A percentile compares a stretch with the other conserved stretches of the same genome.
Conservation (phyloP, 768 basidiomycete species). For the Boletus pseudo-olivaceus region DNA sequence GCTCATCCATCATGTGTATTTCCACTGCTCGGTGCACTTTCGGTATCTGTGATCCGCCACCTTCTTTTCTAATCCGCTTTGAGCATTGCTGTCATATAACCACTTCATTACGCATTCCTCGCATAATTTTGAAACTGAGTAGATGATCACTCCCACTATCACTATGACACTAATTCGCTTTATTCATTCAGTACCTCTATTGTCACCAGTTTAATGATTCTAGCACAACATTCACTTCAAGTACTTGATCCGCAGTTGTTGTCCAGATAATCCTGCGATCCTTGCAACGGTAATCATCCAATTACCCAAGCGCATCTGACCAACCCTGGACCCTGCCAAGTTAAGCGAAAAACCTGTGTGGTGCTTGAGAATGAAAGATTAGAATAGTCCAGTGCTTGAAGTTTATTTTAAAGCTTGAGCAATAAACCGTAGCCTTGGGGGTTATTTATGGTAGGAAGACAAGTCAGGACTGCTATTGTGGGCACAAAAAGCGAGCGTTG, state of each 20-base stretch:
- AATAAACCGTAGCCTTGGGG: neutral
- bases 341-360: constrained; percentile 14
- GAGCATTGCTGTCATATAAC: constrained; percentile 40
- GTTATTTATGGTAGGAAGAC: neutral
- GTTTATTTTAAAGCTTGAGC: neutral
- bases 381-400: neutral
- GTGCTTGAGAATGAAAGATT: neutral
- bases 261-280: constrained; percentile 7
- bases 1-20: constrained; percentile 14
- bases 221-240: constrained; percentile 25
- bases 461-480: too few species aligned
- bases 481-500: too few species aligned
- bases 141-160: constrained; percentile 28
- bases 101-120: constrained; percentile 34
- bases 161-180: constrained; percentile 30
- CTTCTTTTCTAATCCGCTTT: constrained; percentile 17
- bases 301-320: neutral
- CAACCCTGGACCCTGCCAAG: constrained; percentile 18
- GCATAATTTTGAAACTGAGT: constrained; percentile 32
- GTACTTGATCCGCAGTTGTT: constrained; percentile 16
- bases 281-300: constrained; percentile 7
- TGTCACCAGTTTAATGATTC: constrained; percentile 29
- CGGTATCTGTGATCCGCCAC: constrained; percentile 30
- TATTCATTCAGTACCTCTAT: constrained; percentile 30
- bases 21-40: constrained; percentile 13